Percentiles rank a stretch among this genome's conserved stretches.
phyloP scores from a whole-genome alignment of 352 stramenopile genomes.

The Pythium oligandrum region DNA sequence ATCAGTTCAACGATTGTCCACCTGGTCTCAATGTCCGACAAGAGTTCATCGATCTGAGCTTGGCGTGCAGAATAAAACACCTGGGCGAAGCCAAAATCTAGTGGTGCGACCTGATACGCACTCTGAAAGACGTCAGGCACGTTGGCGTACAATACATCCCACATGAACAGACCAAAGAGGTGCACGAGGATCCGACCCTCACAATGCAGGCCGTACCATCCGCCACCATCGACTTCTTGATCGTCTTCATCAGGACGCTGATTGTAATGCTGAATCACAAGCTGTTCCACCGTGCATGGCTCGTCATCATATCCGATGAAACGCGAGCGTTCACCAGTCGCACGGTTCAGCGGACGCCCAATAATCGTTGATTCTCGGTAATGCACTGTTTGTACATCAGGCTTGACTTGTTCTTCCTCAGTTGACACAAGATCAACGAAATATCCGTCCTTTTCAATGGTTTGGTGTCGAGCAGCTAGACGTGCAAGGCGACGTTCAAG shows the following conservation, averaged over 20 bases:
- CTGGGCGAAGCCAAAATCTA: constrained; percentile 68
- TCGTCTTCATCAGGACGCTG: constrained; percentile 16
- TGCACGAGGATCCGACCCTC: constrained; percentile 68
- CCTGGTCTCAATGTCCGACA: constrained; percentile 32
- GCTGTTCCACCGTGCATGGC: constrained; percentile 77
- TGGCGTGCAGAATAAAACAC: constrained; percentile 40
- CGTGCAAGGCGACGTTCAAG: constrained; percentile 45
- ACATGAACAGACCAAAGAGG: constrained; percentile 86
- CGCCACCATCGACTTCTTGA: constrained; percentile 14
- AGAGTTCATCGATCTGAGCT: constrained; percentile 36
- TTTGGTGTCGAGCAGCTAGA: constrained; percentile 25
- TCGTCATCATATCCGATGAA: constrained; percentile 88
- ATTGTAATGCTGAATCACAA: constrained; percentile 78
- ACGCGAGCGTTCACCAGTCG: constrained; percentile 71
- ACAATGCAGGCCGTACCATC: constrained; percentile 86
- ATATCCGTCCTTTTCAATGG: not conserved
- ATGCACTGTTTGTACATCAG: not conserved
- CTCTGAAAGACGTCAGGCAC: constrained; percentile 85
- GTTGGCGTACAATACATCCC: constrained; percentile 79
- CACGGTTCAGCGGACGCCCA: constrained; percentile 66
- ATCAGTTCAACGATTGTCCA: constrained; percentile 51
- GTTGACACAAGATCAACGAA: not conserved
- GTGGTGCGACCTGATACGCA: constrained; percentile 62
- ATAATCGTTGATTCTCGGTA: constrained; percentile 53
- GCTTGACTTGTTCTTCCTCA: not conserved